Evolutionary conservation across 2,329 filamentous ascomycete species (phyloP), one percentile per base, ranked within the genome.

Genomic region (Cladosporium phlei): DNA sequence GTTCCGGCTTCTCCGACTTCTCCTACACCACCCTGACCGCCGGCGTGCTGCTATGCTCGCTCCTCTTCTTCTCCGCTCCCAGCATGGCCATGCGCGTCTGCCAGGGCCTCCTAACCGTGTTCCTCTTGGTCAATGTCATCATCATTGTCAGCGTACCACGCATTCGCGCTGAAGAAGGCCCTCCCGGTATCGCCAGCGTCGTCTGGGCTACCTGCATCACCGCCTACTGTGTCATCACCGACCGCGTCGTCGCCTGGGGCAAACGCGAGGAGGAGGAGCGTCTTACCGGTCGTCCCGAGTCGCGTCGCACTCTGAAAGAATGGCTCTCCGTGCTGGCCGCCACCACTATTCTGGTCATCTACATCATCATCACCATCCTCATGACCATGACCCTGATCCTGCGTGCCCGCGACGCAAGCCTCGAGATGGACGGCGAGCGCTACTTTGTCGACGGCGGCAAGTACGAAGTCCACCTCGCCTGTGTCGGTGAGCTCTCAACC

Each of bases 201-300:
- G 69, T 88, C 12, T 96, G 86, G 90, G 86, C 88, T 14, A 74
- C 88, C 2, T 54, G 93, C 35, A 87, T 95, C 62, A 79, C 85
- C 27, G 65, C 86, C 2, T 97, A 88, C 81, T 85, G 85, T 19
- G 73, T 96, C 16, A 59, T 84, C 7, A 86, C 85, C 6, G 91
- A 95, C 61, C 78, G 85, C 38, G 82, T 86, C 4, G 93, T 98
- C 7, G 78, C 85, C 59, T 95, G 88, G 85, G 93, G 91, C 47
- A 97, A 97, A 68, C 76, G 75, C 1, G 88, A 96, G 59, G 93
- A 97, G 65, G 93, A 98, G 64, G 85, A 95, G 64, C 82, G 93
- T 20, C 73, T 97, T 16, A 97, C 91, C 0, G 93, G 93, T 9
- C 85, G 91, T 11, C 79, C 85, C 22, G 91, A 98, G 70, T 88